Evolutionary conservation across 2,329 filamentous ascomycete genomes (phyloP).

Genomic region (Drechslera avenae): DNA sequence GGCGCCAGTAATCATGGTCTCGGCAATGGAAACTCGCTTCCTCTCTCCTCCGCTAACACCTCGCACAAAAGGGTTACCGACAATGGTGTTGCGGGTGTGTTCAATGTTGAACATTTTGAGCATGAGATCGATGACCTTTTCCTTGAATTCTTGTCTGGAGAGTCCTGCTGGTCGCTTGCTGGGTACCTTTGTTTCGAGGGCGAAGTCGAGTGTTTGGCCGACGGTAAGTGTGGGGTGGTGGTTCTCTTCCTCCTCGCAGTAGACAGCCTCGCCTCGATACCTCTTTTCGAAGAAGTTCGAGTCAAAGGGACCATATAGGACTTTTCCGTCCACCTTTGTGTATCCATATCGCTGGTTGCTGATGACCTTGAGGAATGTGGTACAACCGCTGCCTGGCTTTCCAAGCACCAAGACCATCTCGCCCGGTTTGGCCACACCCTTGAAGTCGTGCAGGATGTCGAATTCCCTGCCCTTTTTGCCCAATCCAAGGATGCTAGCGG

Average conservation of each 20-base stretch:
- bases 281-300: conserved; percentile 70
- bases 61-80: conserved; percentile 77
- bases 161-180: conserved; percentile 77
- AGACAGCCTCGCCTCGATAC: conserved; percentile 82
- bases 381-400: conserved; percentile 68
- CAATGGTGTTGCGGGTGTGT: conserved; percentile 82
- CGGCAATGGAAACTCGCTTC: conserved; percentile 81
- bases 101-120: conserved; percentile 94
- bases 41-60: conserved; percentile 81
- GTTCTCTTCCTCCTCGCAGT: conserved; percentile 85
- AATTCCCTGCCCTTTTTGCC: conserved; percentile 72
- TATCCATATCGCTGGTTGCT: conserved; percentile 63
- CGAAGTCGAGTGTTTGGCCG: conserved; percentile 84
- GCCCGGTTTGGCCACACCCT: conserved; percentile 65
- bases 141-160: conserved; percentile 74
- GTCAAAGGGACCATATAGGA: conserved; percentile 76
- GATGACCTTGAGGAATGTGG: conserved; percentile 60
- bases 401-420: conserved; percentile 89
- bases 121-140: conserved; percentile 73
- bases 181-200: conserved; percentile 82
- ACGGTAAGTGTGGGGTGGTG: conserved; percentile 87
- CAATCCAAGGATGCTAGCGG: conserved; percentile 66
- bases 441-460: conserved; percentile 74
- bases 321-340: conserved; percentile 69
- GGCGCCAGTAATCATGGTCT: conserved; percentile 77